Conservation (phyloP, 176 grass and related monocot species). For the Oryza brachyantha region DNA sequence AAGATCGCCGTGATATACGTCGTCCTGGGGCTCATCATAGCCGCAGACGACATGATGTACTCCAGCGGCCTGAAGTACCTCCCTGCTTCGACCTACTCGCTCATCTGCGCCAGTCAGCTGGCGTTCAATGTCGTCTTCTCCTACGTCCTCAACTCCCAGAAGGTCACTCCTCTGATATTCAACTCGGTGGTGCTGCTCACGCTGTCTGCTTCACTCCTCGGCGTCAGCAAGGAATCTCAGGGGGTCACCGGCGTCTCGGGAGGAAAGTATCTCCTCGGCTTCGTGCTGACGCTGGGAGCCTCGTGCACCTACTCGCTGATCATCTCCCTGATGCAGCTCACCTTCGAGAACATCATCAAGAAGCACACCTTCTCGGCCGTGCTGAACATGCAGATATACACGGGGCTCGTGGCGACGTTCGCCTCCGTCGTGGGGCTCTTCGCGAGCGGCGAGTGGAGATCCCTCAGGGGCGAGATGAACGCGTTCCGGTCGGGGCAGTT, state of each 20-base stretch:
- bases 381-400: slow-evolving; percentile 70
- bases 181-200: slow-evolving; percentile 75
- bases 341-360: slow-evolving; percentile 70
- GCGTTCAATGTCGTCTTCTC: slow-evolving; percentile 72
- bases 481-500: slow-evolving; percentile 54
- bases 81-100: slow-evolving; percentile 67
- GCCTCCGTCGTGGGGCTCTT: slow-evolving; percentile 53
- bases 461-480: slow-evolving; percentile 62
- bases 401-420: slow-evolving; percentile 41
- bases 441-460: slow-evolving; percentile 68
- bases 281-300: slow-evolving; percentile 69
- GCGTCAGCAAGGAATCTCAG: slow-evolving; percentile 39
- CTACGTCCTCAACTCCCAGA: slow-evolving; percentile 73
- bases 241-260: not conserved
- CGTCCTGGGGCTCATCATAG: slow-evolving; percentile 62
- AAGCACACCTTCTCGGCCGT: slow-evolving; percentile 51
- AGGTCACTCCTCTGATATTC: slow-evolving; percentile 56
- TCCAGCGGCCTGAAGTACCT: slow-evolving; percentile 60
- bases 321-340: slow-evolving; percentile 78
- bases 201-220: slow-evolving; percentile 59
- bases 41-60: slow-evolving; percentile 75
- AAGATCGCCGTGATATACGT: slow-evolving; percentile 53
- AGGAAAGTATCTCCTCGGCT: slow-evolving; percentile 47
- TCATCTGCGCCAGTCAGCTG: slow-evolving; percentile 76
- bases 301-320: slow-evolving; percentile 68